Base-by-base conservation (phyloP, 1,284 basidiomycete genomes). In the Termitomyces sp. region DNA sequence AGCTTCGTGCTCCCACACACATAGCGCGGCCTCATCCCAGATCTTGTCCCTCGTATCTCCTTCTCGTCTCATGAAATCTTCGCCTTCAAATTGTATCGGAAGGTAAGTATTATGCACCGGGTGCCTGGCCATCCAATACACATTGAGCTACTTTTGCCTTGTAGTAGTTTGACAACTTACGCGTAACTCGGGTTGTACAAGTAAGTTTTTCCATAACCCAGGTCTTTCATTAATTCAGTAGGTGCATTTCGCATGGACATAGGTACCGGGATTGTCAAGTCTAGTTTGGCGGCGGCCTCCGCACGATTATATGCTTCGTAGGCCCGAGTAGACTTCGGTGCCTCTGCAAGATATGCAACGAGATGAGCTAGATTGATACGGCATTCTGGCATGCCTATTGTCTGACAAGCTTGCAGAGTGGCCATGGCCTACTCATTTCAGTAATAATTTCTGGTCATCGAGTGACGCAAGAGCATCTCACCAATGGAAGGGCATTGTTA, bases 181-280 rank as follows among this genome's bases (percentile, higher is more conserved):
- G 71, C 73, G 66, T 81, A 95, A 19, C 77, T 75, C 0, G 93
- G 93, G 67, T 95, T 90, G 67, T 96, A 96, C 49, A 71, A 69
- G 64, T 93, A 93, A 26, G 78, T 82, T 51, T 81, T 74, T 1
- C 82, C 82, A 64, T 91, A 93, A 5, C 88, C 90, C 0, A 95
- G 76, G 17, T 87, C 79, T 64, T 87, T 86, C 91, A 95, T 92
- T 28, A 95, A 68, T 33, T 65, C 69, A 5, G 93, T 95, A 2
- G 93, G 92, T 1, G 92, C 92, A 67, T 96, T 96, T n/a, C 94
- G 80, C 59, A 95, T 79, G 54, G 83, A 78, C 55, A 92, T 63
- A 0, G 94, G 93, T 0, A 96, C 86, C 0, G 85, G 80, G 39
- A 81, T 69, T 0, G 78, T 74, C 42, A 72, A 65, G 58, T 84